Evolutionary conservation across 1,139 yeast species (phyloP).

Genomic region (Dujonia santamariae): DNA sequence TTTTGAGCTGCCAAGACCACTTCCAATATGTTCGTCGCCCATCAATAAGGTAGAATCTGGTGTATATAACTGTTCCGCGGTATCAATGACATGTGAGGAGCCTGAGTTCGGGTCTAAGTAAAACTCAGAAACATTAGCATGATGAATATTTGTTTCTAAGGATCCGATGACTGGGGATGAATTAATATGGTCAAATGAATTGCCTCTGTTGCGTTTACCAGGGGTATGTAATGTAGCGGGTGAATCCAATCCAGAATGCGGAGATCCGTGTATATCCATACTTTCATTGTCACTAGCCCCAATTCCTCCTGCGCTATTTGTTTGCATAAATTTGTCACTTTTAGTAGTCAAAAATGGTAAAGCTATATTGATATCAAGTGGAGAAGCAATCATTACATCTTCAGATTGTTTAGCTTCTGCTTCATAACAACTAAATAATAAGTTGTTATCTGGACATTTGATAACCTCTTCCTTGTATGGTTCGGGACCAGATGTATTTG

Average conservation of each 20-base stretch:
- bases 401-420: constrained; percentile 13
- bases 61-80: constrained; percentile 14
- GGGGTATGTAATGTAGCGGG: too few relatives aligned
- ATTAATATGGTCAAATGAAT: constrained; percentile 13
- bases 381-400: constrained; percentile 38
- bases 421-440: constrained; percentile 57
- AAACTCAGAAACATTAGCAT: constrained; percentile 13
- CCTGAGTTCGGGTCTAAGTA: constrained; percentile 4
- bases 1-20: constrained; percentile 13
- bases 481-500: constrained; percentile 26
- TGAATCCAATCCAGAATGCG: neutral
- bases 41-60: constrained; percentile 30
- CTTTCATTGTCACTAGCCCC: neutral
- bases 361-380: constrained; percentile 44
- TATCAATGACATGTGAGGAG: neutral
- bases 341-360: constrained; percentile 45
- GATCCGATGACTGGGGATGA: constrained; percentile 41
- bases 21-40: constrained; percentile 20
- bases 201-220: neutral
- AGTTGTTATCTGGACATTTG: constrained; percentile 57
- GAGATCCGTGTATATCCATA: neutral
- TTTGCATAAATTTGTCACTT: constrained; percentile 29
- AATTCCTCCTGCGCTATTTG: constrained; percentile 17
- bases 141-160: constrained; percentile 39
- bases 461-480: constrained; percentile 65